Percentiles rank a stretch among this genome's conserved stretches.
phyloP scores from a whole-genome alignment of 2,329 filamentous ascomycete genomes.

The Trichoderma simmonsii region DNA sequence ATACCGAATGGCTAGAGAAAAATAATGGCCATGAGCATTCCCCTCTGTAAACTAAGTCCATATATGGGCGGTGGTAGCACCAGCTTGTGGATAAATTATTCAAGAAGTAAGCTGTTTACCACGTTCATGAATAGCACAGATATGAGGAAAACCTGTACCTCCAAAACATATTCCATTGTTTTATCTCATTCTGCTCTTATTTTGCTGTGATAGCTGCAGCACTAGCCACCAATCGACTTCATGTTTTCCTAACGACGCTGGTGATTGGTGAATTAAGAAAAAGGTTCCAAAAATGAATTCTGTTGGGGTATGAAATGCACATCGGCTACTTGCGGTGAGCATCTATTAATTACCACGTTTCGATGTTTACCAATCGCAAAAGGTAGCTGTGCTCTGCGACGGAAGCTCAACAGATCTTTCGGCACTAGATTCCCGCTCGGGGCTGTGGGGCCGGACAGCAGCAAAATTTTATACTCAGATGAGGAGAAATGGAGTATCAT shows the following conservation, averaged over 20 bases:
- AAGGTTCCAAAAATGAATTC: background rate
- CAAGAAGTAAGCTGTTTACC: background rate
- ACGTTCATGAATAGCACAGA: accelerated
- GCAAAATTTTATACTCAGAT: background rate
- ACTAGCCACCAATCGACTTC: background rate
- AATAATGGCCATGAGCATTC: background rate
- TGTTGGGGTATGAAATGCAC: background rate
- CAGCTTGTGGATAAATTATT: background rate
- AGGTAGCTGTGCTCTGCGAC: background rate
- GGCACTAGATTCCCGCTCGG: background rate
- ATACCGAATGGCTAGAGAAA: background rate
- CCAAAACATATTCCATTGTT: accelerated
- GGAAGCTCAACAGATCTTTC: background rate
- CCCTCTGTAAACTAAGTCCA: too few relatives aligned
- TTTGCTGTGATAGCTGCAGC: too few relatives aligned
- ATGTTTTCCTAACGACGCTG: background rate
- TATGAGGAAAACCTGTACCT: background rate
- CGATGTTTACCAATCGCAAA: background rate
- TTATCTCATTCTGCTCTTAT: background rate
- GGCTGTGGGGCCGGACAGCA: background rate
- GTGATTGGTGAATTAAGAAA: background rate
- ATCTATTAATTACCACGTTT: background rate
- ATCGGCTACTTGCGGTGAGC: background rate
- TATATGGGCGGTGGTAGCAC: background rate
- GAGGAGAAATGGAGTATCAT: background rate